These are phyloP conservation scores for Colletotrichum coccodes DNA, from an alignment of 2,329 filamentous ascomycete species.

Conservation along the genomic window DNA sequence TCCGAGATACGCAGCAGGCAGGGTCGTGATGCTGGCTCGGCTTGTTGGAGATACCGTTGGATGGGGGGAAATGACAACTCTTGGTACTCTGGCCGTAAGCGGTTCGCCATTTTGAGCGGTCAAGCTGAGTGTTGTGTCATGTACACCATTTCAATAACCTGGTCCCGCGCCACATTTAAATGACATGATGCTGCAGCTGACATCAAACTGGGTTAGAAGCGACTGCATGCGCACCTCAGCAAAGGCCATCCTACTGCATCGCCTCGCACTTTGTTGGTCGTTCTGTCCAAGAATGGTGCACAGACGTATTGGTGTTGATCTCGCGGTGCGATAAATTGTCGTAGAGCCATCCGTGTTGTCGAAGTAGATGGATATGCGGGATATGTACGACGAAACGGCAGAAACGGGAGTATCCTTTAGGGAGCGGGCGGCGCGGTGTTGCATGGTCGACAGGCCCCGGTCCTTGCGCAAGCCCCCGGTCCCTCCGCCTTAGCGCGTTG, in stretches of 20 bases:
- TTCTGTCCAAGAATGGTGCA: not conserved
- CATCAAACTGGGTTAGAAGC: constrained; percentile 22
- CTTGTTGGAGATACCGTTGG: not conserved
- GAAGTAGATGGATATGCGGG: constrained; percentile 29
- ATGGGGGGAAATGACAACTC: not conserved
- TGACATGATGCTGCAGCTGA: constrained; percentile 26
- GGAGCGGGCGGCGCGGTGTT: constrained; percentile 33
- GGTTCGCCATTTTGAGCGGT: constrained; percentile 1
- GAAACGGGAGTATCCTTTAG: constrained; percentile 35
- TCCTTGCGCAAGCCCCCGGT: constrained; percentile 27
- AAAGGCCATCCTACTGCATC: constrained; percentile 8
- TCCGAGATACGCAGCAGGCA: not conserved
- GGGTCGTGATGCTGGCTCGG: not conserved
- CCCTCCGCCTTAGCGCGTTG: constrained; percentile 20
- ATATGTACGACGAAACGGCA: constrained; percentile 32
- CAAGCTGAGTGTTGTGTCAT: constrained; percentile 19
- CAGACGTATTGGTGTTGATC: constrained; percentile 8
- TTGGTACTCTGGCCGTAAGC: not conserved
- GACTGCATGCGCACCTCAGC: constrained; percentile 2
- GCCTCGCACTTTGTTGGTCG: not conserved
- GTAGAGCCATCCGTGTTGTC: constrained; percentile 21
- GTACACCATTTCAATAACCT: not conserved
- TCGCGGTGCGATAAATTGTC: constrained; percentile 13
- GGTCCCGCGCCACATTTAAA: constrained; percentile 9
- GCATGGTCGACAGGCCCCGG: constrained; percentile 31